phyloP scores from a whole-genome alignment of 768 basidiomycete species.

The Auriscalpium orientale region DNA sequence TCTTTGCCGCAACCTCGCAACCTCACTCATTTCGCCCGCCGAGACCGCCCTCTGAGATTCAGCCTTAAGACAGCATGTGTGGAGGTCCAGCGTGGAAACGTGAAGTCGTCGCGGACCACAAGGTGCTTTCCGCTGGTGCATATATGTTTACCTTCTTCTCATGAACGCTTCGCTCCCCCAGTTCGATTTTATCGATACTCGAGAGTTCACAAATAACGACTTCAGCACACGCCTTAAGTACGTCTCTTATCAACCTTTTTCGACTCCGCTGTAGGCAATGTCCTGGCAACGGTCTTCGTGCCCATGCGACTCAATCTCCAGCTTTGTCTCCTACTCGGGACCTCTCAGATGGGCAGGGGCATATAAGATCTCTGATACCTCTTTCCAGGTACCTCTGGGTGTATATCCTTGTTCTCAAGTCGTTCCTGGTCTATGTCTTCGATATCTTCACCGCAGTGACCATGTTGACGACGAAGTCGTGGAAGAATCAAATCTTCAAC shows the following conservation, averaged over 20 bases:
- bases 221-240: constrained; percentile 85
- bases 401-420: constrained; percentile 90
- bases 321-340: background rate
- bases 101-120: constrained; percentile 96
- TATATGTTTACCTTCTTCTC: background rate
- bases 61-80: constrained; percentile 40
- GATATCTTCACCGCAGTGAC: constrained; percentile 98
- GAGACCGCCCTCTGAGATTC: constrained; percentile 15
- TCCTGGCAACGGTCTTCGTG: background rate
- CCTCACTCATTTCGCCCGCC: constrained; percentile 3
- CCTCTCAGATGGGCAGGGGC: no score
- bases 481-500: constrained; percentile 88
- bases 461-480: constrained; percentile 85
- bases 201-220: constrained; percentile 85
- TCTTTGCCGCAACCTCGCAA: constrained; percentile 17
- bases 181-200: constrained; percentile 96
- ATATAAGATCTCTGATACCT: no score
- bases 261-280: background rate
- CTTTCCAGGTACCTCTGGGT: constrained; percentile 77
- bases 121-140: constrained; percentile 43
- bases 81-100: constrained; percentile 90
- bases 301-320: background rate
- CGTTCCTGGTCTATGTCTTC: constrained; percentile 91
- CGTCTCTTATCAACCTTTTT: constrained; percentile 3
- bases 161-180: constrained; percentile 23